Evolutionary conservation across 192 early-diverging fungal genomes (phyloP), one percentile per base, ranked within the genome.

Genomic region (Entrophospora sp.): DNA sequence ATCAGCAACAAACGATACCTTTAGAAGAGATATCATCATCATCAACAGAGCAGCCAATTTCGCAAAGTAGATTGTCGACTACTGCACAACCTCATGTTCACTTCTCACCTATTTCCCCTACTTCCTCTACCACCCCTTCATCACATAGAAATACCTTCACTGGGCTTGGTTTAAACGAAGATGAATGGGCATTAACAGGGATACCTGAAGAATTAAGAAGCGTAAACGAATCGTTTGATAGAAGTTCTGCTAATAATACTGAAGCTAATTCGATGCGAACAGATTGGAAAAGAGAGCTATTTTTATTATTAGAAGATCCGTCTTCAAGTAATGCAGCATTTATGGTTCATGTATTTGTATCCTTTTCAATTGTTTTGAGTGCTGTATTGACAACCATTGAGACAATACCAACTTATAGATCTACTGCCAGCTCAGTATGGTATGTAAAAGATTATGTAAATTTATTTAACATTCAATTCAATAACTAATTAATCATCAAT

Each of bases 321-420:
- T 85, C 88, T n/a, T 86, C 85, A 4, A 83, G 87, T 59, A 63
- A 76, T 5, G 73, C 79, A 6, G 90, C 90, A 9, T 89, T 91
- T 71, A 71, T 79, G 28, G 80, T 86, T 31, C 89, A 88, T 66
- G 78, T 90, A 8, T 80, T 87, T 71, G 84, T 91, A 2, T 84
- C 86, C 1, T 79, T 90, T 63, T 75, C 83, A 48, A 91, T 91
- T 45, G 81, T 90, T 10, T 76, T 85, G 27, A 84, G 83, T 73
- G 84, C 88, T 1, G 79, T 89, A 3, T 81, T 88, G 55, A 86
- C 88, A 0, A 89, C 87, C 14, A 75, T 91, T 49, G 90, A 91
- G 76, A 91, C 90, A 28, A 89, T 91, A 27, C 90, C 90, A 44
- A 48, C 85, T 24, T 86, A 89, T 57, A 80, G 83, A 35, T 80